phyloP scores from a whole-genome alignment of 1,139 yeast genomes.

The Scheffersomyces illinoinensis region DNA sequence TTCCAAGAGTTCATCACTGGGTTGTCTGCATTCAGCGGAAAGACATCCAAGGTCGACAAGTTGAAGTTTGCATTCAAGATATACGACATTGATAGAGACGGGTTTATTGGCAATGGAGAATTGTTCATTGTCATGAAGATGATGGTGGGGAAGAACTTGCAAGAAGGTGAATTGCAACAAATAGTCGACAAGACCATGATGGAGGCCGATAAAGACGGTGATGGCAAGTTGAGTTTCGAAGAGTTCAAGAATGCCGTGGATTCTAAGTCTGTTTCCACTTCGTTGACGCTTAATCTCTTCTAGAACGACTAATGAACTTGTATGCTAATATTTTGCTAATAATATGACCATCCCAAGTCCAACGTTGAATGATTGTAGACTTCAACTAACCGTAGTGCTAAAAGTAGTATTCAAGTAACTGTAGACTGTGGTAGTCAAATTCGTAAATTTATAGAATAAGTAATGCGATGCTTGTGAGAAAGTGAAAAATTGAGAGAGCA shows the following conservation, averaged over 20 bases:
- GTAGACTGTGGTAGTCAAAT: neutral
- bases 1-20: conserved; percentile 94
- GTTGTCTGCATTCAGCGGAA: conserved; percentile 87
- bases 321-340: neutral
- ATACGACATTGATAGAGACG: conserved; percentile 95
- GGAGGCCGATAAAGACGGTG: conserved; percentile 93
- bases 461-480: neutral
- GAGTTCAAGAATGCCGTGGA: conserved; percentile 82
- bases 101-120: conserved; percentile 93
- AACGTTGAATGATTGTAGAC: neutral
- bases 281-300: conserved; percentile 53
- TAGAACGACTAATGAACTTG: conserved; percentile 10
- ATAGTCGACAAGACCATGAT: conserved; percentile 92
- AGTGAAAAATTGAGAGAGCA: neutral
- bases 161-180: conserved; percentile 88
- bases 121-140: conserved; percentile 86
- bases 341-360: conserved; percentile 1
- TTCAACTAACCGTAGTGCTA: too few species aligned
- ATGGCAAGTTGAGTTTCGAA: conserved; percentile 80
- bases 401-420: too few species aligned
- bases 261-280: conserved; percentile 60
- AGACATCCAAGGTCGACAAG: conserved; percentile 81
- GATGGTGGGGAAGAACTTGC: conserved; percentile 94
- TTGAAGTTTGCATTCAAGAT: conserved; percentile 87
- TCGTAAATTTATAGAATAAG: neutral